Evolutionary conservation across 169 alveolate species (phyloP).

Genomic region (Plasmodium cynomolgi): DNA sequence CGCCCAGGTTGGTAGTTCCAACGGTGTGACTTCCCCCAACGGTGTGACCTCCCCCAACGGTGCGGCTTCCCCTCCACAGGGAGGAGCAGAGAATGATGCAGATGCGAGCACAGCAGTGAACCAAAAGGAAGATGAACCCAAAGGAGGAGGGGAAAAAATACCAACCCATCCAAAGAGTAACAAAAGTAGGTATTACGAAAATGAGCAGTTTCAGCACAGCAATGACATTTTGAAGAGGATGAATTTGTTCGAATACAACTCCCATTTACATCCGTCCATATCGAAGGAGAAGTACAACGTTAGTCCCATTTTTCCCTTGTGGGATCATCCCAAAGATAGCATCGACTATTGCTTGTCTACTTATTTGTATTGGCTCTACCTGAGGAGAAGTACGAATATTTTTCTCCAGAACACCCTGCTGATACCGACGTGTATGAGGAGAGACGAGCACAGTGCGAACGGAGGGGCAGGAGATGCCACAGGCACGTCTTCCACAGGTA

Average conservation of each 20-base stretch:
- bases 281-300: conserved; percentile 69
- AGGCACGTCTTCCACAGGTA: neutral
- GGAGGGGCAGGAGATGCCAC: neutral
- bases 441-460: conserved; percentile 2
- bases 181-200: neutral
- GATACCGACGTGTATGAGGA: conserved; percentile 81
- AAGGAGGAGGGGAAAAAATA: neutral
- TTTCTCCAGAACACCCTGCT: conserved; percentile 88
- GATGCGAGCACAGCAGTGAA: neutral
- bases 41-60: no score
- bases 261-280: conserved; percentile 43
- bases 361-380: conserved; percentile 90
- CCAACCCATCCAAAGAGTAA: neutral
- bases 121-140: neutral
- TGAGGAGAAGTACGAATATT: conserved; percentile 87
- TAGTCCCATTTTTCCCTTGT: conserved; percentile 86
- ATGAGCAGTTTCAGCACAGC: conserved; percentile 18
- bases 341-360: conserved; percentile 91
- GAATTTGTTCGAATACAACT: conserved; percentile 55
- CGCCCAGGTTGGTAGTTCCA: neutral
- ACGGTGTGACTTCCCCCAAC: neutral
- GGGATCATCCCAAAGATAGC: conserved; percentile 87
- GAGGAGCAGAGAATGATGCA: neutral
- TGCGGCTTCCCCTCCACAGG: neutral
- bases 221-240: conserved; percentile 14